Percentiles rank a stretch among this genome's conserved stretches.
These are phyloP conservation scores for Puya raimondii DNA, from an alignment of 176 grass and related monocot species.

Conservation along the genomic window DNA sequence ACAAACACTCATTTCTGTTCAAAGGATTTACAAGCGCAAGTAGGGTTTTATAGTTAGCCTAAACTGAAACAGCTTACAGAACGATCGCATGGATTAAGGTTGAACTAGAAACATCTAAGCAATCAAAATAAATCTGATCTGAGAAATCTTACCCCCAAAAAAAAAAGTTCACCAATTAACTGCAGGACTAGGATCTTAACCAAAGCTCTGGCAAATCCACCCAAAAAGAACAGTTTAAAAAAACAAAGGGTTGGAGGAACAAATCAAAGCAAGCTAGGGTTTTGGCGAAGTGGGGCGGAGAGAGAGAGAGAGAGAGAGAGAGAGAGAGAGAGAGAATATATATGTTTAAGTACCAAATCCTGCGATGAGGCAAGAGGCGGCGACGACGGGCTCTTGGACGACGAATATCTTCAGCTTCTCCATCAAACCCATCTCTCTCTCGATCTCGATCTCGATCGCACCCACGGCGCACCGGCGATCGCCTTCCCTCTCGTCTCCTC, in stretches of 20 bases:
- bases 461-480: background rate
- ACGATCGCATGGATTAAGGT: too few species aligned
- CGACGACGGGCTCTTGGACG: slow-evolving; percentile 67
- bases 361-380: slow-evolving; percentile 86
- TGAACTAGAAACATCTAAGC: slow-evolving; percentile 10
- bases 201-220: background rate
- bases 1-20: too few species aligned
- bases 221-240: background rate
- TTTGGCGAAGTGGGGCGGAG: slow-evolving; percentile 3
- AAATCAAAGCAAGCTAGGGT: slow-evolving; percentile 10
- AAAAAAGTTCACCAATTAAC: background rate
- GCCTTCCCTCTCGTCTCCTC: background rate
- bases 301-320: background rate
- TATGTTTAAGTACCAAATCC: slow-evolving; percentile 45
- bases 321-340: background rate
- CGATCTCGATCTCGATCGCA: background rate
- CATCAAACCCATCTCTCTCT: slow-evolving; percentile 49
- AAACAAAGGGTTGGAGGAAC: background rate
- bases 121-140: background rate
- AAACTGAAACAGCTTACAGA: too few species aligned
- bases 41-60: too few species aligned
- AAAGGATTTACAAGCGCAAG: too few species aligned
- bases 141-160: slow-evolving; percentile 5
- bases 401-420: slow-evolving; percentile 80
- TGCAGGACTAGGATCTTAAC: background rate